Base-by-base conservation (phyloP, 2,329 filamentous ascomycete species). In the Monilinia aucupariae region DNA sequence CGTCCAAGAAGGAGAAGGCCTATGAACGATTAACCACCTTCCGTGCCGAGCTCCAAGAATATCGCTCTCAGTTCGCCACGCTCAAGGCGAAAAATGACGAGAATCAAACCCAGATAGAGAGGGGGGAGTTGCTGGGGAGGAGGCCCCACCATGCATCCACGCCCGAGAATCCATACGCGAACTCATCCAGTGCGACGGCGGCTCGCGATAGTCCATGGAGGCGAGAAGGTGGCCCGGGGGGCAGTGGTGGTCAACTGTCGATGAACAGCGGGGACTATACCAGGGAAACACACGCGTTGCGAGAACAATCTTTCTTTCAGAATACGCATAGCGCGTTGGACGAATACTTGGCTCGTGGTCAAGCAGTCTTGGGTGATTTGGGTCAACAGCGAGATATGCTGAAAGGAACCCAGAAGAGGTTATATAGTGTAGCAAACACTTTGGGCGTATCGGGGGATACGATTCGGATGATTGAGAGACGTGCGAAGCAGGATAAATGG, bases 401-500 rank as follows among this genome's bases (percentile, higher is more conserved):
- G 67, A 99, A 99, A 79, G 90, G 88, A 59, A 97, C 94, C 27
- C 94, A 99, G 77, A 88, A 88, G 75, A 86, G 87, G 74, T 80
- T 99, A 56, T 97, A 97, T 74, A 93, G 85, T 70, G 92, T 97
- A 25, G 94, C 91, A 8, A 97, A 96, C 74, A 97, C 94, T 27
- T 78, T 99, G 54, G 94, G 94, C 0, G 84, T 99, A 64, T 96
- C 90, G 72, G 92, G 93, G 25, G 93, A 97, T 74, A 99, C 94
- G 2, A 99, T 99, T 68, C 86, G 94, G 53, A 97, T 94, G 91
- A 89, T 99, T 49, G 93, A 97, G 78, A 79, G 94, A 69, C 82
- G 94, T 66, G 92, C 94, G 58, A 89, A 86, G 75, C 90, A 97
- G 79, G 94, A 99, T 75, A 97, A 97, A 78, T 97, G 92, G 92